Conservation (phyloP, 805 yeast genomes). For the Kuraishia hungarica region DNA sequence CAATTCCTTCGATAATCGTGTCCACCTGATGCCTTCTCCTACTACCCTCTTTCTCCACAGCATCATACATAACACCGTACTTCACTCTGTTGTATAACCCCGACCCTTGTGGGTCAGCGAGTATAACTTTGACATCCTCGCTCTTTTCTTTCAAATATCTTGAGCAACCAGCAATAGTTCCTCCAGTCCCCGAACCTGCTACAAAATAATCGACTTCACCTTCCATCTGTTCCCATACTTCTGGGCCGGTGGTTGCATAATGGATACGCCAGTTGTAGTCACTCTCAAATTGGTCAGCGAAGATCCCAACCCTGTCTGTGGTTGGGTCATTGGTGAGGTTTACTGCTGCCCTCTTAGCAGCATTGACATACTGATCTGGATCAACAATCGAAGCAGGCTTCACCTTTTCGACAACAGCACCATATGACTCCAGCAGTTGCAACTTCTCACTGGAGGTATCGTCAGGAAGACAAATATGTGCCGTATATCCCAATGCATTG, state of each 20-base stretch:
- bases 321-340: slow-evolving; percentile 30
- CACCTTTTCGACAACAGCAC: slow-evolving; percentile 79
- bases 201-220: slow-evolving; percentile 67
- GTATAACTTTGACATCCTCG: slow-evolving; percentile 37
- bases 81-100: slow-evolving; percentile 83
- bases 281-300: slow-evolving; percentile 95
- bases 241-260: slow-evolving; percentile 84
- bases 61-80: slow-evolving; percentile 89
- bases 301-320: slow-evolving; percentile 50
- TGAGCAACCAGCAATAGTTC: slow-evolving; percentile 92
- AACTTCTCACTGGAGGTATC: slow-evolving; percentile 86
- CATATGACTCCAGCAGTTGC: slow-evolving; percentile 59
- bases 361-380: slow-evolving; percentile 85
- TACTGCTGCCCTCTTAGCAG: slow-evolving; percentile 65
- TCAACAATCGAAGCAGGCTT: slow-evolving; percentile 95
- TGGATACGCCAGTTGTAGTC: slow-evolving; percentile 86
- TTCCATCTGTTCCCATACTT: slow-evolving; percentile 68
- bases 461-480: slow-evolving; percentile 92
- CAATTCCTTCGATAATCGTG: slow-evolving; percentile 90
- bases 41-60: slow-evolving; percentile 85
- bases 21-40: slow-evolving; percentile 95
- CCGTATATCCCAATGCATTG: slow-evolving; percentile 77
- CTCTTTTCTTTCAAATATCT: slow-evolving; percentile 52
- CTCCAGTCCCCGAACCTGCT: slow-evolving; percentile 95
- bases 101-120: slow-evolving; percentile 96